A percentile compares a stretch with the other conserved stretches of the same genome.
Conservation (phyloP, 169 alveolate species). For the Eimeria zaria region DNA sequence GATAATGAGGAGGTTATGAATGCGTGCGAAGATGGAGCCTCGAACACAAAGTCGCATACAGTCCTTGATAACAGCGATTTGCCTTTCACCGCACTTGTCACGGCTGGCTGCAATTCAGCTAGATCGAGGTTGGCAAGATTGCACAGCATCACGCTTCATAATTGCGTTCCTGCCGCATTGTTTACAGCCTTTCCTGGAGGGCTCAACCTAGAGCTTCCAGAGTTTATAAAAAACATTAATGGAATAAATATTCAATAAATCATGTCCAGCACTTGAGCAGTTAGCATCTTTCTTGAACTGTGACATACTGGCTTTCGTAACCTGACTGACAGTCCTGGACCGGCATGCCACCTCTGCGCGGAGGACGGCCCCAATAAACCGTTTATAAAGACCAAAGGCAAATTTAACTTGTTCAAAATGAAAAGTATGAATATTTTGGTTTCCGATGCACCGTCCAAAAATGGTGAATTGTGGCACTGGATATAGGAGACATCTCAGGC, state of each 20-base stretch:
- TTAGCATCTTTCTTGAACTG: neutral
- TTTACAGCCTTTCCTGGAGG: neutral
- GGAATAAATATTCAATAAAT: neutral
- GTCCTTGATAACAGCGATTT: neutral
- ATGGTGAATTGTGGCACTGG: neutral
- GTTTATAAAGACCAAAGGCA: neutral
- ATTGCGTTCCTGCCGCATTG: too few relatives aligned
- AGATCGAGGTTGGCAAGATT: too few relatives aligned
- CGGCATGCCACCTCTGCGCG: neutral
- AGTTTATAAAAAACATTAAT: neutral
- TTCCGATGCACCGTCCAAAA: neutral
- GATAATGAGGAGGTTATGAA: too few relatives aligned
- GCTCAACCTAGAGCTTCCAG: neutral
- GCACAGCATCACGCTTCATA: too few relatives aligned
- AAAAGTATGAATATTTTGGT: neutral
- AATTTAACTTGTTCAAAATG: neutral
- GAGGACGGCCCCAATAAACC: too few relatives aligned
- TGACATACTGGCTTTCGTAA: neutral
- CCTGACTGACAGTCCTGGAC: neutral
- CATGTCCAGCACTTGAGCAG: too few relatives aligned
- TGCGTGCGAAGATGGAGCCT: too few relatives aligned
- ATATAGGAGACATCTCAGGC: neutral
- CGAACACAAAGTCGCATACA: neutral
- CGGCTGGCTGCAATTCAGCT: neutral
- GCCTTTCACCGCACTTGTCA: neutral